These are phyloP conservation scores for Colletotrichum coccodes DNA, from an alignment of 2,329 filamentous ascomycete genomes.

Conservation along the genomic window DNA sequence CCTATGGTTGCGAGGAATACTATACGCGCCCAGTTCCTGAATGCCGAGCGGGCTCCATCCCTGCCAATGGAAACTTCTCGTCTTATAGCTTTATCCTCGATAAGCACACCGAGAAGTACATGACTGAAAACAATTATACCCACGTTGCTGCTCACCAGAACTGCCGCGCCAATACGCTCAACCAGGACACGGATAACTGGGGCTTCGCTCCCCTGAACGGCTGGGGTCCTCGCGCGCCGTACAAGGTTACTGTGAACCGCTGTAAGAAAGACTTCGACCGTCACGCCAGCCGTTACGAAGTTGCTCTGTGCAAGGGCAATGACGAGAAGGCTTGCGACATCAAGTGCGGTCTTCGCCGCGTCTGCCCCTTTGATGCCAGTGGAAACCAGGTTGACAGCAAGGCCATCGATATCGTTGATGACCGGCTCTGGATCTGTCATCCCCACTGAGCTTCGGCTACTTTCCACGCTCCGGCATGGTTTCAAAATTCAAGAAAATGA, in stretches of 20 bases:
- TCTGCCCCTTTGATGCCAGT: not conserved
- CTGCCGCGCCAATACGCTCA: not conserved
- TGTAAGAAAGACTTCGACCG: conserved; percentile 10
- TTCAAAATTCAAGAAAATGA: too few species aligned
- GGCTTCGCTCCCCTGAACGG: conserved; percentile 11
- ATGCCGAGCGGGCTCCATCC: not conserved
- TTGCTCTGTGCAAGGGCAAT: conserved; percentile 17
- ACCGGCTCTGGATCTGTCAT: conserved; percentile 19
- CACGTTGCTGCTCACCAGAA: conserved; percentile 13
- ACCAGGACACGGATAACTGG: conserved; percentile 16
- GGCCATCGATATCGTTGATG: conserved; percentile 8
- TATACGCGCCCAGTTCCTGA: not conserved
- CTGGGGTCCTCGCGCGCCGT: conserved; percentile 5
- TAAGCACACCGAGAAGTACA: conserved; percentile 9
- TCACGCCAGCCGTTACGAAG: conserved; percentile 24
- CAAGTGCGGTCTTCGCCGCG: conserved; percentile 14
- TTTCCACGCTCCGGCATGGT: not conserved
- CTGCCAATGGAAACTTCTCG: not conserved
- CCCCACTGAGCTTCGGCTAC: not conserved
- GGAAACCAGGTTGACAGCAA: conserved; percentile 7
- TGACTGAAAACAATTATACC: conserved; percentile 4
- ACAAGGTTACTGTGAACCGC: conserved; percentile 2
- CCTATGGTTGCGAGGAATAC: conserved; percentile 7
- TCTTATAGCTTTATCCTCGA: conserved; percentile 14
- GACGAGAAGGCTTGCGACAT: conserved; percentile 9